Evolutionary conservation across 768 basidiomycete genomes (phyloP), one percentile per base, ranked within the genome.

Genomic region (Hericium erinaceus): DNA sequence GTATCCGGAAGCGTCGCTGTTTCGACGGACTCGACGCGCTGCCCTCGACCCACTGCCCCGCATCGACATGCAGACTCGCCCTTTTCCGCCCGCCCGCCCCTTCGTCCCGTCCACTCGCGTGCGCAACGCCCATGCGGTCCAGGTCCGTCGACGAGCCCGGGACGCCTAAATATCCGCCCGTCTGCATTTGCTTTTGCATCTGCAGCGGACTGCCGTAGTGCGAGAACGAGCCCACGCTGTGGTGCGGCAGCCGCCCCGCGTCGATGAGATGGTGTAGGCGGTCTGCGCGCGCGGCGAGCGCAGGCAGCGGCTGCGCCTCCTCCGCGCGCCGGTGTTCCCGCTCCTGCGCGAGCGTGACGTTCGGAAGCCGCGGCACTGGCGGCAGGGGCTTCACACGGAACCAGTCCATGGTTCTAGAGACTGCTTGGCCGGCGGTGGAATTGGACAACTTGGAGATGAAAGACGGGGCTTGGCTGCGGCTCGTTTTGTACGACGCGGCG

Each of bases 351-450:
- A 80, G 62, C 8, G 79, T 68, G 18, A 77, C 75, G 50, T 76
- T 68, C 2, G 81, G 77, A 13, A 81, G 74, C 18, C 68, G 70
- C 15, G 84, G 84, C 24, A 85, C 74, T 1, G 81, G 83, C 7
- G 84, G 83, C 15, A 85, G 68, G 3, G 82, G 81, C 64, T 84
- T 84, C 24, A 65, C 61, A 58, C 68, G 76, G 57, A 74, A 71
- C 78, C 79, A 75, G 16, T 61, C 62, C 12, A 57, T 10, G 15
- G 61, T 59, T n/a, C 50, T 38, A 12, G 50, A 51, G 6, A 52
- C 50, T 15, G 28, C 58, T 38, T 61, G 58, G 10, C 61, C 60
- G 41, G 46, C 60, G n/a, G 6, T 51, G 49, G 49, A 51, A 7
- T 46, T n/a, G 18, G 49, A 51, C 16, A 51, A 10, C 2, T 44